Base-by-base conservation (phyloP, 495 filamentous ascomycete species). In the Talaromyces proteolyticus region DNA sequence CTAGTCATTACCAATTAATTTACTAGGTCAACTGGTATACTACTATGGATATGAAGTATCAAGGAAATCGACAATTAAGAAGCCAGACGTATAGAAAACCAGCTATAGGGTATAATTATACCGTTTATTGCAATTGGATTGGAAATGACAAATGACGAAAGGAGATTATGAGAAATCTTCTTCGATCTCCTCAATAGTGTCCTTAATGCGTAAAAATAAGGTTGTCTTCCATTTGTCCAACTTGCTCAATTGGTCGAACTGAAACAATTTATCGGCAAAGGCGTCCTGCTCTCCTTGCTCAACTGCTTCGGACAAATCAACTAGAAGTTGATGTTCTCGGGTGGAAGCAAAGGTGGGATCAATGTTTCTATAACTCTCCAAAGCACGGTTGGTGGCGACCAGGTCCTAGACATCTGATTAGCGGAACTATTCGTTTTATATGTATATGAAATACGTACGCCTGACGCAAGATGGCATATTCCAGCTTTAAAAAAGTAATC, bases 181-280 rank as follows among this genome's bases (percentile, higher is more conserved):
- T 4, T 76, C 83, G 51, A 81, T 75, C 60, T 82, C 80, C 70
- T 89, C 86, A 58, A 94, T 91, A 45, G 70, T 75, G 59, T 82
- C 82, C 80, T 96, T 95, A 58, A 96, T 74, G 59, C 82, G 77
- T 58, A 95, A 64, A 44, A 95, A 68, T 34, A 96, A 76, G 34
- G 86, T 89, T 49, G 87, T 94, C 84, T 95, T 92, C 91, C 92
- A 96, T 73, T 91, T 90, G 61, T 95, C 89, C 59, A 96, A 70
- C 71, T 89, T 88, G 69, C 85, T 91, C 72, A 95, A 75, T 72
- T 91, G 87, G 67, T 95, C 87, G 60, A 74, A 96, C 56, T 87
- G 80, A 69, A 86, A 92, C 45, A 95, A 72, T 69, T 89, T 91
- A 59, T 94, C 89, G 10, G 82, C 81, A 55, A 93, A 97, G 26